A percentile compares a stretch with the other conserved stretches of the same genome.
phyloP scores from a whole-genome alignment of 2,329 filamentous ascomycete genomes.

The Cryoendolithus antarcticus region DNA sequence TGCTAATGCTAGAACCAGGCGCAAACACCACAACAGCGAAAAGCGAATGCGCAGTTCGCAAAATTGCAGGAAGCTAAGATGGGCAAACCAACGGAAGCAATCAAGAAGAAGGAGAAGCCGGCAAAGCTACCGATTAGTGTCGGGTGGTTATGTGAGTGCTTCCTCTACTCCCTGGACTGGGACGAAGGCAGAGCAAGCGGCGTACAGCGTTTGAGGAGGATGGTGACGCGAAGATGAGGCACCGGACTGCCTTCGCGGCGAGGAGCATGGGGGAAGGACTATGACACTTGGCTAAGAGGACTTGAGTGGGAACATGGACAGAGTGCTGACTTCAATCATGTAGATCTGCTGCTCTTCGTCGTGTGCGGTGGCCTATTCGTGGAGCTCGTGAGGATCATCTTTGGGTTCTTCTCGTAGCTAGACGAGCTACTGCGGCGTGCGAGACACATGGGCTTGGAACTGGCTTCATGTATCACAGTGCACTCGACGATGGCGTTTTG shows the following conservation, averaged over 20 bases:
- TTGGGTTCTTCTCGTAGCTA: conserved; percentile 13
- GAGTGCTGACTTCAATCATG: not conserved
- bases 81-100: conserved; percentile 49
- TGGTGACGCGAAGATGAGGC: too few relatives aligned
- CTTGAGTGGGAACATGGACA: not conserved
- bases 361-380: conserved; percentile 49
- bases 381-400: conserved; percentile 41
- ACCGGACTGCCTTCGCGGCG: too few relatives aligned
- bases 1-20: conserved; percentile 37
- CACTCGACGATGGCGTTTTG: too few relatives aligned
- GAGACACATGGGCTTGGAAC: too few relatives aligned
- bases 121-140: conserved; percentile 38
- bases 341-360: conserved; percentile 51
- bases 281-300: too few relatives aligned
- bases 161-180: not conserved
- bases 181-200: not conserved
- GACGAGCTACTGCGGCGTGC: too few relatives aligned
- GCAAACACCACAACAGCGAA: conserved; percentile 75
- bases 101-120: conserved; percentile 35
- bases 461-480: too few relatives aligned
- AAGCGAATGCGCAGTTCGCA: conserved; percentile 66
- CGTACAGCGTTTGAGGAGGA: not conserved
- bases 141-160: conserved; percentile 47
- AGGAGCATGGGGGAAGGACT: too few relatives aligned
- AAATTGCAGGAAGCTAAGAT: conserved; percentile 60